Evolutionary conservation across 208 protist species (phyloP), one percentile per base, ranked within the genome.

Genomic region (Trypanosoma avium): DNA sequence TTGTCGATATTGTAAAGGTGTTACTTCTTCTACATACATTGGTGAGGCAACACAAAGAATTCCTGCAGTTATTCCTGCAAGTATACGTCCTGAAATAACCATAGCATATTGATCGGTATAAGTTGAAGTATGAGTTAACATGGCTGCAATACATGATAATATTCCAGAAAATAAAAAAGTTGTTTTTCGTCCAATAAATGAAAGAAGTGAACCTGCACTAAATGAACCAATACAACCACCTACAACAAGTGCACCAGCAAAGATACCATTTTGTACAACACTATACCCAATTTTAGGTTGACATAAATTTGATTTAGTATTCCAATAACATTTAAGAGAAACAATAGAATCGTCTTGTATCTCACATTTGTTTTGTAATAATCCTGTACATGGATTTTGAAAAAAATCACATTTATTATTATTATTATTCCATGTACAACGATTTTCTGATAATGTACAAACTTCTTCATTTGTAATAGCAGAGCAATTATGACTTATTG

Each of bases 11-110:
- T 56, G 33, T 17, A 33, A 17, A 22, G 50, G 67, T 33, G 52
- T 61, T n/a, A 68, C 66, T 46, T 67, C 59, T 29, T 73, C 48
- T 21, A 78, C 75, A 56, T 83, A 83, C 40, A 62, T 36, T 5
- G 73, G 67, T 15, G 67, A 56, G 1, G 49, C 62, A 21, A 71
- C 55, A 24, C 63, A 63, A 29, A 62, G 35, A 30, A 66, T 55
- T 12, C 77, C 77, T 30, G 75, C 45, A 17, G 61, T 46, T 17
- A 84, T 26, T 29, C 77, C 77, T 24, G 71, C 27, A 17, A 79
- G 19, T 15, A 84, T 19, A 35, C 77, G 77, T 15, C 60, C 60
- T 15, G 53, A 50, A 49, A 73, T 56, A 45, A 84, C 49, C 49
- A 80, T 46, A 26, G 60, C 43, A 60, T 73, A 84, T 26, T 58